Base-by-base conservation (phyloP, 495 filamentous ascomycete genomes). In the Penicillium angulare region DNA sequence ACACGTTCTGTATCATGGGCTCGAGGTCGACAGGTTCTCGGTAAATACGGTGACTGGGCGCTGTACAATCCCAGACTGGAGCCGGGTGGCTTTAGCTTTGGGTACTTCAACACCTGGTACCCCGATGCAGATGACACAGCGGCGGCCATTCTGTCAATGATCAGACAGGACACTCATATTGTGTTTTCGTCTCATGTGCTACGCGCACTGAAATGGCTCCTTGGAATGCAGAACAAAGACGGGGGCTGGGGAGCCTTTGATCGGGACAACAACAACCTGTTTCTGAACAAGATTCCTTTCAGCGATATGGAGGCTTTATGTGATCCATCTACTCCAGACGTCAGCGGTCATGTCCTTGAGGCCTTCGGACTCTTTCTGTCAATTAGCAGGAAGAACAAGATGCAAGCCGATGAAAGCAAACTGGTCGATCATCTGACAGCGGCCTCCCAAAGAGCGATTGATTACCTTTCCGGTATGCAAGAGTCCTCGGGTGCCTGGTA, bases 51-150 rank as follows among this genome's bases (percentile, higher is more conserved):
- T 7, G 73, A 77, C 49, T 73, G 68, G 67, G 45, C 42, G 3
- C 27, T 69, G 3, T 65, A 64, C 35, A 45, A 48, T n/a, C 65
- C 67, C 0, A 15, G 50, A 0, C 39, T 61, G 0, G 18, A 12
- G 1, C 53, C 61, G 0, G 73, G 70, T 1, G 65, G 68, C 0
- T 71, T 60, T 47, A 55, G 53, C 43, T 75, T 76, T 26, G 59
- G 67, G 40, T 71, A 73, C 45, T 23, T 45, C 5, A 71, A 69
- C 36, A 60, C 39, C 1, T 66, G 59, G 57, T 66, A 66, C 47
- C 73, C 73, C 1, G 75, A 78, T 51, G 57, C 73, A n/a, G 72
- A 75, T 44, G 72, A 76, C 53, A 76, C 75, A 0, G 71, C 73
- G 0, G 69, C 59, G 0, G 61, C 49, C 0, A 50, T 75, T 12